Base-by-base conservation (phyloP, 2,329 filamentous ascomycete species). In the Dichotomopilus funicola region DNA sequence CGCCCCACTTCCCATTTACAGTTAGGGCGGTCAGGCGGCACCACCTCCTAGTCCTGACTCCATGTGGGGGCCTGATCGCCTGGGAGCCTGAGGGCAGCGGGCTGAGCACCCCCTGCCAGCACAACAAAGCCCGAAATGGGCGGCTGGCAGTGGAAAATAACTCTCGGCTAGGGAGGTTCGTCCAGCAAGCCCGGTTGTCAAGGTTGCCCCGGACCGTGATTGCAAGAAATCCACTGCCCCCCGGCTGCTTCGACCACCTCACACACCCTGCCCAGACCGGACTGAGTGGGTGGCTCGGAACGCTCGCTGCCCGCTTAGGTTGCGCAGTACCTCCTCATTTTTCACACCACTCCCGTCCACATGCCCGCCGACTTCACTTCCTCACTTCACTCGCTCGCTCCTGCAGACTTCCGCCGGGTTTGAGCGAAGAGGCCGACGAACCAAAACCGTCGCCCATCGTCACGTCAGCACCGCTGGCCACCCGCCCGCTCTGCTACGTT, bases 241-340 rank as follows among this genome's bases (percentile, higher is more conserved):
- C 19, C 19, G 19, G 19, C 19, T 27, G 19, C 19, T 27, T 27
- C 19, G 19, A 27, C 48, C 41, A 54, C 50, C 53, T 55, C 53
- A 52, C 58, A 56, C 53, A 31, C 54, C 49, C 58, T 57, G 55
- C 53, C 54, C 37, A 51, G 55, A 45, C 48, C 37, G 27, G 40
- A 44, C 47, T 52, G 47, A 37, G 47, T 45, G 55, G 49, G 53
- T 57, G 33, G 55, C 49, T 52, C 56, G 55, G 53, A 40, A 40
- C 42, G 53, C 31, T 42, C 31, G 41, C 35, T 56, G 49, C 40
- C 19, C 19, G 19, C 19, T 27, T 52, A 13, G 7, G 40, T 44
- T 35, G 45, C 52, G 56, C 54, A 55, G 56, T 54, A 55, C 51
- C 59, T 61, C 61, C 61, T 59, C 61, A 59, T 52, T 62, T 62